Base-by-base conservation (phyloP, 1,139 yeast genomes). In the Yamadazyma atmosphaerica region DNA sequence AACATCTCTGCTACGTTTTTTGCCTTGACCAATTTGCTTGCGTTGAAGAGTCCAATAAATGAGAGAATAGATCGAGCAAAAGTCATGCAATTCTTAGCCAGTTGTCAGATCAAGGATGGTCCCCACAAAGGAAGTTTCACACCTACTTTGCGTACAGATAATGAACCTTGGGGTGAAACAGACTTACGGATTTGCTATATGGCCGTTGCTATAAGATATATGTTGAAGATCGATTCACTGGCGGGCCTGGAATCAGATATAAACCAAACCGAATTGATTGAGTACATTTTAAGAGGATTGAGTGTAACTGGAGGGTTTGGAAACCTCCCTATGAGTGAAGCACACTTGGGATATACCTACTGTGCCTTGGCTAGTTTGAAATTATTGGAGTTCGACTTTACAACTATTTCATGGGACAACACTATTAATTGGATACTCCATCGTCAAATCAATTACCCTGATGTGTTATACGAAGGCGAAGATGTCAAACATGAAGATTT, bases 261-360 rank as follows among this genome's bases (percentile, higher is more conserved):
- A 17, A 68, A 84, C 46, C 45, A 63, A 0, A 63, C 52, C 0
- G 49, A 49, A 3, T 56, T 83, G 28, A 53, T 56, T 6, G 42
- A 46, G 0, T 81, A 70, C 52, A 63, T 88, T 0, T 32, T 56
- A n/a, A 47, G 58, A 0, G 63, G 79, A 28, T 58, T 71, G 26
- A 68, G 72, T 29, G 72, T 61, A 45, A 81, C 77, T 51, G 98
- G 98, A 1, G 98, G 96, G 0, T 65, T 72, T 39, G 58, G 71
- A 23, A 60, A 68, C 10, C 35, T 48, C 4, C 43, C 46, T 2
- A 40, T 47, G 29, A 70, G 76, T 16, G 98, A 92, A 59, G 72
- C 94, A 2, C 98, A 92, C 61, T 80, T 90, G 7, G 98, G 98
- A 0, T 73, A 85, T 46, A 85, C 96, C 0, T 92, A 81, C 54